Conservation (phyloP, 2,329 filamentous ascomycete genomes). For the Didymella exigua region DNA sequence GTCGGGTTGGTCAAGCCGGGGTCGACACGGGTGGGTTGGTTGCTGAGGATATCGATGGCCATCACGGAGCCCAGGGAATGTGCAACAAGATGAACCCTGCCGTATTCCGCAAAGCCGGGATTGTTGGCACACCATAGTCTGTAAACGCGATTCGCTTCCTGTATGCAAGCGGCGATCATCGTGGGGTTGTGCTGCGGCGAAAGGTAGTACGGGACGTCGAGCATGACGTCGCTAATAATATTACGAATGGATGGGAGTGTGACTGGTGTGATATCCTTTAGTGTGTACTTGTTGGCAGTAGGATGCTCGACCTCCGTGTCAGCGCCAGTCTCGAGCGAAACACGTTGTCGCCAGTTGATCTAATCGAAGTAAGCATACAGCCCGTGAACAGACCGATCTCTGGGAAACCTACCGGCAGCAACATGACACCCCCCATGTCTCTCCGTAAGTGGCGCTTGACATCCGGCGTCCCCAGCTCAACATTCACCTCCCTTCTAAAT, state of each 20-base stretch:
- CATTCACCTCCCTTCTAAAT: constrained; percentile 83
- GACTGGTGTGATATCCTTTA: constrained; percentile 90
- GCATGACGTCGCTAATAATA: constrained; percentile 96
- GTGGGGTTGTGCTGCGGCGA: constrained; percentile 88
- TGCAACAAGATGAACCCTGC: constrained; percentile 88
- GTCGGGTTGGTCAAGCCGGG: constrained; percentile 42
- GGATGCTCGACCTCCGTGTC: constrained; percentile 63
- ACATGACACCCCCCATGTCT: constrained; percentile 88
- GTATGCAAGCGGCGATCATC: constrained; percentile 88
- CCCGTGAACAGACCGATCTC: background rate
- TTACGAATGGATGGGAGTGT: constrained; percentile 89
- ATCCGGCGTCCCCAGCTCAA: constrained; percentile 75
- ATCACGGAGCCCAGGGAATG: constrained; percentile 95
- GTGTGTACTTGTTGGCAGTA: constrained; percentile 65
- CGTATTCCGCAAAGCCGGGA: constrained; percentile 77
- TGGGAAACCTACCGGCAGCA: constrained; percentile 66
- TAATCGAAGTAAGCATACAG: constrained; percentile 25
- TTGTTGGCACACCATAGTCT: constrained; percentile 94
- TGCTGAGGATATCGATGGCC: constrained; percentile 87
- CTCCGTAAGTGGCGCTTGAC: constrained; percentile 78
- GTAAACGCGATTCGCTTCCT: constrained; percentile 95
- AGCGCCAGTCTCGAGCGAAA: constrained; percentile 77
- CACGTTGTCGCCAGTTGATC: constrained; percentile 88
- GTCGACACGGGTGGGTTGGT: constrained; percentile 78
- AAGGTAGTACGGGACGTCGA: constrained; percentile 97